Percentiles rank a stretch among this genome's conserved stretches.
phyloP scores from a whole-genome alignment of 176 grass and related monocot genomes.

The Zea mays region DNA sequence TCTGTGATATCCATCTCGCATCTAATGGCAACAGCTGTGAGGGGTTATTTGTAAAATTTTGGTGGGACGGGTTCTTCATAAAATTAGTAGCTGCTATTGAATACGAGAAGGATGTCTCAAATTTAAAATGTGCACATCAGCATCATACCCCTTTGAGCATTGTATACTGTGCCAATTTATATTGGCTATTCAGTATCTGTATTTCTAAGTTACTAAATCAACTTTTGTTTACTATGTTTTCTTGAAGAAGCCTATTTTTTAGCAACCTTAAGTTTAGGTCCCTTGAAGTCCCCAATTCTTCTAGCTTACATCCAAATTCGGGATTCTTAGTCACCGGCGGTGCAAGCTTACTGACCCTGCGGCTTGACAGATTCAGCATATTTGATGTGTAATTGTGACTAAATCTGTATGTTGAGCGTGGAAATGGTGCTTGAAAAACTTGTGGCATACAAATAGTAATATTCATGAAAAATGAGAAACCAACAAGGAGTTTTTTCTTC shows the following conservation, averaged over 20 bases:
- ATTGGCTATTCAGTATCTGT: not conserved
- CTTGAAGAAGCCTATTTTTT: not conserved
- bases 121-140: too few species aligned
- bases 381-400: constrained; percentile 34
- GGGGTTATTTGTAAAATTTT: too few species aligned
- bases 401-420: constrained; percentile 30
- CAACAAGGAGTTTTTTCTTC: not conserved
- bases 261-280: constrained; percentile 1
- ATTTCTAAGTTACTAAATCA: not conserved
- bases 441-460: not conserved
- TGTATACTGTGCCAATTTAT: not conserved
- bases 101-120: too few species aligned
- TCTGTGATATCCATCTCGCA: too few species aligned
- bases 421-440: not conserved
- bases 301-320: constrained; percentile 11
- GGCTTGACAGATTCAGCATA: constrained; percentile 13
- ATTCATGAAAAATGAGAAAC: not conserved
- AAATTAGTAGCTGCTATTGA: too few species aligned
- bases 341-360: not conserved
- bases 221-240: not conserved
- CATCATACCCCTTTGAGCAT: too few species aligned
- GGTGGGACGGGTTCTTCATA: too few species aligned
- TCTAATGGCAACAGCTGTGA: too few species aligned
- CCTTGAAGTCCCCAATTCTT: not conserved
- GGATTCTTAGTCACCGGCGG: not conserved